phyloP scores from a whole-genome alignment of 1,284 basidiomycete species.

The Apiotrichum laibachii region DNA sequence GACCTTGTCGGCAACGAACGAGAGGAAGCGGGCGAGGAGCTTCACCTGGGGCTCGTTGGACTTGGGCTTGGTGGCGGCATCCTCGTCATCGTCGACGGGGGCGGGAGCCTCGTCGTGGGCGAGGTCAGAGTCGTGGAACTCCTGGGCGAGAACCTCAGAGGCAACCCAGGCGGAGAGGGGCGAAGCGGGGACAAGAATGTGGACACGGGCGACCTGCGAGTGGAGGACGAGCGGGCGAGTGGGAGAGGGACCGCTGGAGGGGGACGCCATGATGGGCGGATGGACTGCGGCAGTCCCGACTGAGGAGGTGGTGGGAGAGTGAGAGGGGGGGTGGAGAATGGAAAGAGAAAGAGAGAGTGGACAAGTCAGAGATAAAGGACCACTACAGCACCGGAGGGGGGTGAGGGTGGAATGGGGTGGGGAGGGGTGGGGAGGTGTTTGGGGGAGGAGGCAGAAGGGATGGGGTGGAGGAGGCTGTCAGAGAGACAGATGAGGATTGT shows the following conservation, averaged over 20 bases:
- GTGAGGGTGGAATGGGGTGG: constrained; percentile 4
- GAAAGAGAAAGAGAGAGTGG: constrained; percentile 5
- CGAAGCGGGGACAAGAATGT: constrained; percentile 75
- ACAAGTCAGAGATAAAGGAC: constrained; percentile 2
- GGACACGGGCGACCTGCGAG: constrained; percentile 54
- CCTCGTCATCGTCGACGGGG: constrained; percentile 51
- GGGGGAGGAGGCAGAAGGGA: constrained; percentile 5
- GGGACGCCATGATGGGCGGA: constrained; percentile 45
- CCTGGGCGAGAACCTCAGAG: constrained; percentile 81
- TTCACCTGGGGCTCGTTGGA: constrained; percentile 64
- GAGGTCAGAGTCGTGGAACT: constrained; percentile 67
- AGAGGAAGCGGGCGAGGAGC: constrained; percentile 75
- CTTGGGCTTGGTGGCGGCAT: constrained; percentile 31
- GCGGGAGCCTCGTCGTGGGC: constrained; percentile 34
- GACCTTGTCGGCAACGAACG: constrained; percentile 65
- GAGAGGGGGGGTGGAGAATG: constrained; percentile 3
- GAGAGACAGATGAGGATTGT: constrained; percentile 3
- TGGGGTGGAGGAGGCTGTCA: background rate
- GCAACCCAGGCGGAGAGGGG: constrained; percentile 75
- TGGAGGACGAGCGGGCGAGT: constrained; percentile 53
- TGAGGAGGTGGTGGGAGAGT: constrained; percentile 7
- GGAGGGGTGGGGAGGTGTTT: constrained; percentile 7
- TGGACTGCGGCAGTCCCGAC: constrained; percentile 23
- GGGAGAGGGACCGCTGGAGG: constrained; percentile 41
- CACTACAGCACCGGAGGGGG: background rate